A percentile compares a stretch with the other conserved stretches of the same genome.
Evolutionary conservation across 2,329 filamentous ascomycete genomes (phyloP).

Genomic region (Corinectria fuckeliana): DNA sequence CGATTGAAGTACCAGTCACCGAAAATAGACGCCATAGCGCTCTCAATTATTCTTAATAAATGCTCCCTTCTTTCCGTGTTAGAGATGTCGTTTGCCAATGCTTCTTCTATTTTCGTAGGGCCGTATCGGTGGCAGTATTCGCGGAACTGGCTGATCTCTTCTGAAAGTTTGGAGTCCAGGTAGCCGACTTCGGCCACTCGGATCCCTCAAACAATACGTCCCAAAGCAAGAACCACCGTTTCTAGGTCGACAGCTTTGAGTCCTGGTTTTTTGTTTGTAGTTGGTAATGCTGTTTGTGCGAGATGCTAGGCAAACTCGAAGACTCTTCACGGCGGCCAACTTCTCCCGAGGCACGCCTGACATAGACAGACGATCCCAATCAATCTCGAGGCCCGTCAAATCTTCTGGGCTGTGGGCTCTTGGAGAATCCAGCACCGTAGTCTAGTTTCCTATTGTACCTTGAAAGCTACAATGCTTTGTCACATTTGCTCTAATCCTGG

Average conservation of each 20-base stretch:
- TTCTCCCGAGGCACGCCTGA: neutral
- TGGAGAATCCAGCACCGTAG: neutral
- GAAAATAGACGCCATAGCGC: neutral
- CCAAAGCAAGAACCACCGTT: neutral
- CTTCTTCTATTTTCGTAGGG: neutral
- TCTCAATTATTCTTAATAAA: neutral
- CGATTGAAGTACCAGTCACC: neutral
- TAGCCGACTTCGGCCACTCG: neutral
- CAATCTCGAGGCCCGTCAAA: neutral
- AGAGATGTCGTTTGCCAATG: neutral
- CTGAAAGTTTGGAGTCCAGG: neutral
- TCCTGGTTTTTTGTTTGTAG: neutral
- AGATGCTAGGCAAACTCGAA: neutral
- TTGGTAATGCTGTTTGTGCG: neutral
- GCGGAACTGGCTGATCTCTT: neutral
- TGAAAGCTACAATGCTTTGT: neutral
- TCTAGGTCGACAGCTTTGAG: neutral
- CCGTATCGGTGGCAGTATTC: neutral
- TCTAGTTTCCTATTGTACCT: neutral
- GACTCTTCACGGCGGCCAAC: neutral
- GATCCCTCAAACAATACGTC: neutral
- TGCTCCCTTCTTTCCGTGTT: neutral
- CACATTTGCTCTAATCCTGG: neutral
- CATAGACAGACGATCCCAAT: too few species aligned
- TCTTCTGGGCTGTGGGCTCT: neutral